Conservation (phyloP, 2,329 filamentous ascomycete species). For the Hypoxylon rubiginosum region DNA sequence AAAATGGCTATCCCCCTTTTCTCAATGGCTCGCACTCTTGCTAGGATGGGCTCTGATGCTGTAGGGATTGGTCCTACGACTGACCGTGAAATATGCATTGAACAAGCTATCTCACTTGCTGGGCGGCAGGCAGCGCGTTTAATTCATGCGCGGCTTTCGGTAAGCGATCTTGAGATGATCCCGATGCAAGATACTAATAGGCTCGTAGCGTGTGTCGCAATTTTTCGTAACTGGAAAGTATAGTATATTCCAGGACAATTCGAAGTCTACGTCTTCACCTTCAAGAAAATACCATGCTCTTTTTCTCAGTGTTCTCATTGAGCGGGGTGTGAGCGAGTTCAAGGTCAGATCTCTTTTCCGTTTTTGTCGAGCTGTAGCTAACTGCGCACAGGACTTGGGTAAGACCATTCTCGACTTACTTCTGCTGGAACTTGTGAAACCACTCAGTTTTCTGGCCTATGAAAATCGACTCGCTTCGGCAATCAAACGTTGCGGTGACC, state of each 20-base stretch:
- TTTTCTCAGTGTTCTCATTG: slow-evolving; percentile 65
- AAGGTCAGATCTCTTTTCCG: slow-evolving; percentile 47
- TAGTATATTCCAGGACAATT: slow-evolving; percentile 61
- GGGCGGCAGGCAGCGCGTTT: slow-evolving; percentile 63
- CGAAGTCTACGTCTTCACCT: slow-evolving; percentile 56
- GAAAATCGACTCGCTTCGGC: slow-evolving; percentile 65
- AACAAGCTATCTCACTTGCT: slow-evolving; percentile 61
- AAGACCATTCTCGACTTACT: slow-evolving; percentile 66
- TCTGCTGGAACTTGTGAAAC: slow-evolving; percentile 65
- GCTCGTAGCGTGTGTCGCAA: slow-evolving; percentile 56
- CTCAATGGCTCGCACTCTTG: slow-evolving; percentile 59
- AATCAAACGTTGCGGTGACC: slow-evolving; percentile 58
- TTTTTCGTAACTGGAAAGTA: slow-evolving; percentile 64
- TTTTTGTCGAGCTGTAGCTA: slow-evolving; percentile 16
- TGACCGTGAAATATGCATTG: slow-evolving; percentile 54
- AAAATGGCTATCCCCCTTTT: slow-evolving; percentile 63
- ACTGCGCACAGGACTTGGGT: slow-evolving; percentile 54
- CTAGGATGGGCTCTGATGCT: slow-evolving; percentile 50
- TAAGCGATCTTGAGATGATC: slow-evolving; percentile 43
- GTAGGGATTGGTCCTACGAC: slow-evolving; percentile 41
- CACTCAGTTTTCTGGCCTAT: slow-evolving; percentile 60
- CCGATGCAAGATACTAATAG: slow-evolving; percentile 43
- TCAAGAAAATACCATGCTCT: slow-evolving; percentile 63
- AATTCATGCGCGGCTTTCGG: slow-evolving; percentile 59
- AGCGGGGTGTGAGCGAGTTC: slow-evolving; percentile 62